Conservation (phyloP, 225 moss, liverwort and hornwort genomes). For the Thuidium tamariscinum region DNA sequence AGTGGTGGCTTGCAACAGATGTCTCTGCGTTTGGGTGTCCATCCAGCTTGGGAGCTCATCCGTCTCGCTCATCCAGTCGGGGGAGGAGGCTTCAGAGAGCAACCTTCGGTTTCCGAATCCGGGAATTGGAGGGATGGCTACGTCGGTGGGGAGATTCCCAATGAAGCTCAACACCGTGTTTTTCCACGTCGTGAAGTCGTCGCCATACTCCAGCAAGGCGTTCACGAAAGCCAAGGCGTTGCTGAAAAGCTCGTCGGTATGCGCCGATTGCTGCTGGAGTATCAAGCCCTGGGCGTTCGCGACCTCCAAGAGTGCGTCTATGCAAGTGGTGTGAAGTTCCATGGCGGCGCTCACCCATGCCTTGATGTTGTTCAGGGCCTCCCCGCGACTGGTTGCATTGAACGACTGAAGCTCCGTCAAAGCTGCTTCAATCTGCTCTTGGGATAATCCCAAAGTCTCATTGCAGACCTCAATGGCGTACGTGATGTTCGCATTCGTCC, state of each 20-base stretch:
- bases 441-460: neutral
- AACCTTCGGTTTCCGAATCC: constrained; percentile 12
- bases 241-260: constrained; percentile 28
- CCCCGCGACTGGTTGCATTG: neutral
- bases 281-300: neutral
- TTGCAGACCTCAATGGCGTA: neutral
- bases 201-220: constrained; percentile 4
- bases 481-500: constrained; percentile 2
- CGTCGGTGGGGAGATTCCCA: neutral
- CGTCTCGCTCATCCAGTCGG: neutral
- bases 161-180: constrained; percentile 4
- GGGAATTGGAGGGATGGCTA: neutral
- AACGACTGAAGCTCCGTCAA: neutral
- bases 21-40: constrained; percentile 20
- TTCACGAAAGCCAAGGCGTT: constrained; percentile 37
- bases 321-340: constrained; percentile 43
- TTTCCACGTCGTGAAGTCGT: constrained; percentile 11
- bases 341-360: constrained; percentile 38
- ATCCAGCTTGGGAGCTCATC: constrained; percentile 20
- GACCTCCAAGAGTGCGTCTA: constrained; percentile 15
- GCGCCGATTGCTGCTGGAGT: neutral
- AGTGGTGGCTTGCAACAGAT: constrained; percentile 6
- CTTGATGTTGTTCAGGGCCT: constrained; percentile 6
- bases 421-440: neutral
- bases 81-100: neutral